Base-by-base conservation (phyloP, 139 green algal genomes). In the Chlorella sp. region DNA sequence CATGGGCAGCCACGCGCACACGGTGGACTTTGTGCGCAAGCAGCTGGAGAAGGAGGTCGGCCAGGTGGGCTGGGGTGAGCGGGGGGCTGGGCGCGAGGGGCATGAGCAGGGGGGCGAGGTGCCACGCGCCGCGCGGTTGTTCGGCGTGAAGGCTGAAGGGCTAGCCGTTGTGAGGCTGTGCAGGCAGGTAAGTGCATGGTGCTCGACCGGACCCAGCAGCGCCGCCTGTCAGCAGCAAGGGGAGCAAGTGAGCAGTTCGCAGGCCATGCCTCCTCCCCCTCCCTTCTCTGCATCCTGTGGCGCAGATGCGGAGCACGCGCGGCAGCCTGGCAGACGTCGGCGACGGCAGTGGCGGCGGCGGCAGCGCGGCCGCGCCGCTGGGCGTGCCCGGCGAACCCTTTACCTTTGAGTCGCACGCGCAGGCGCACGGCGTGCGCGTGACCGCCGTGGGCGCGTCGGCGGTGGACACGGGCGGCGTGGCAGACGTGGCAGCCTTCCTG, bases 21-120 rank as follows among this genome's bases (percentile, higher is more conserved):
- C 90, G 2, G 78, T 93, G 27, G 93, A 97, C 1, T 98, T 98
- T 64, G 88, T 97, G 2, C 70, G 88, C 3, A 93, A 93, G 75
- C 91, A 89, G 11, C 82, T 98, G 27, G 93, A 98, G 77, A 88
- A 88, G 73, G 93, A 98, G 81, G 82, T 98, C 23, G 88, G 94
- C 66, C 64, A 74, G 74, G 64, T 80, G 68, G 40, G 68, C 42
- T 36, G 14, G 12, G 60, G 53, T 19, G 53, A n/a, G n/a, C n/a
- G n/a, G n/a, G n/a, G n/a, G n/a, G n/a, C n/a, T n/a, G n/a, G n/a
- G n/a, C n/a, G n/a, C n/a, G n/a, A n/a, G n/a, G n/a, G n/a, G n/a
- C n/a, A n/a, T n/a, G n/a, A n/a, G n/a, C n/a, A n/a, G n/a, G n/a
- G n/a, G n/a, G n/a, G n/a, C n/a, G n/a, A n/a, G n/a, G n/a, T n/a